These are phyloP conservation scores for Pluteus cervinus DNA, from an alignment of 768 basidiomycete species.

Conservation along the genomic window DNA sequence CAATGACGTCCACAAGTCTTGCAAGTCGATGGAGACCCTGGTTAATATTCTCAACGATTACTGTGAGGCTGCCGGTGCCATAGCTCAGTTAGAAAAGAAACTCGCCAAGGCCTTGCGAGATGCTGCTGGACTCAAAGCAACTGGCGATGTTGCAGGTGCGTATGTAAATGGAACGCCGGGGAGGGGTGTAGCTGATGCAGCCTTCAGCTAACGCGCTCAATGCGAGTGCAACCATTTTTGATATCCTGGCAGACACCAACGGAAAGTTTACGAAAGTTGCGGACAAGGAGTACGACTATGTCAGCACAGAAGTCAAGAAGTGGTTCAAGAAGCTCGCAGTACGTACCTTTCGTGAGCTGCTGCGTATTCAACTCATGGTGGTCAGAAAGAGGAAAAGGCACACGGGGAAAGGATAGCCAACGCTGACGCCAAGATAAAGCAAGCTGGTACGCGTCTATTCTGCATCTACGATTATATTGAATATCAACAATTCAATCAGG, in stretches of 20 bases:
- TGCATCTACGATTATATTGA: not conserved
- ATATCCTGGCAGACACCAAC: constrained; percentile 65
- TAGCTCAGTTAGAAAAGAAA: constrained; percentile 68
- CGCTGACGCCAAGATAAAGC: constrained; percentile 70
- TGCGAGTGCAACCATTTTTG: constrained; percentile 60
- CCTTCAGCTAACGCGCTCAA: constrained; percentile 50
- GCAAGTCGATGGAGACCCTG: constrained; percentile 67
- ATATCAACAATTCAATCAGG: constrained; percentile 32
- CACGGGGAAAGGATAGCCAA: constrained; percentile 67
- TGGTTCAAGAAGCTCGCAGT: constrained; percentile 85
- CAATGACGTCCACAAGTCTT: constrained; percentile 72
- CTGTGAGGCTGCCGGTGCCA: constrained; percentile 59
- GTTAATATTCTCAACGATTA: constrained; percentile 68
- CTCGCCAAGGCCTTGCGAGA: constrained; percentile 67
- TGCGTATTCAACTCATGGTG: not conserved
- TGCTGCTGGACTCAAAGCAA: constrained; percentile 52
- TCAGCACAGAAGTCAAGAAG: constrained; percentile 69
- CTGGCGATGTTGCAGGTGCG: constrained; percentile 58
- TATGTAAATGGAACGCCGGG: constrained; percentile 4
- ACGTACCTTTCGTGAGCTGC: constrained; percentile 18
- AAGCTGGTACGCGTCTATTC: constrained; percentile 46
- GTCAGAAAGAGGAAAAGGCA: constrained; percentile 72
- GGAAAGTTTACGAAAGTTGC: constrained; percentile 67
- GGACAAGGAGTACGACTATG: constrained; percentile 63
- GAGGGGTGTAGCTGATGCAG: not conserved